Percentiles rank a stretch among this genome's conserved stretches.
Evolutionary conservation across 2,329 filamentous ascomycete genomes (phyloP).

Genomic region (Xylaria sp.): DNA sequence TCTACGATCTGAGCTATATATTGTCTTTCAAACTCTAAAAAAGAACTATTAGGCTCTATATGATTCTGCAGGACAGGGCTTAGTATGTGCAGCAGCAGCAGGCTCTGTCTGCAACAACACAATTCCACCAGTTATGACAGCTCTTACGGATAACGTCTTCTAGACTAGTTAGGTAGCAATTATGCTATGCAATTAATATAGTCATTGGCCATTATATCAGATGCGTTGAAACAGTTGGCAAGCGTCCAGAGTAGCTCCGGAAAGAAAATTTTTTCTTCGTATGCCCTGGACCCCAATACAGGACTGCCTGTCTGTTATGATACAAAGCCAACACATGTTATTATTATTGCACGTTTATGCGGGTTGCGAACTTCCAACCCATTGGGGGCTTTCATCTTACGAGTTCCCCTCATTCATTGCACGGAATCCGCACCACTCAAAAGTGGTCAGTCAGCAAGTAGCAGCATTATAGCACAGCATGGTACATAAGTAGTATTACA

Average conservation of each 20-base stretch:
- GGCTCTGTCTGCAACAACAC: slow-evolving; percentile 11
- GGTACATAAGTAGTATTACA: background rate
- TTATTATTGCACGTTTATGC: slow-evolving; percentile 26
- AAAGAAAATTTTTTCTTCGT: slow-evolving; percentile 22
- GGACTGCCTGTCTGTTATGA: background rate
- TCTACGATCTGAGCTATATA: slow-evolving; percentile 26
- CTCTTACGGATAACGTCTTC: slow-evolving; percentile 4
- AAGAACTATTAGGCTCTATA: background rate
- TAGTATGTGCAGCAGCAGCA: background rate
- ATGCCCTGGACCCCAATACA: slow-evolving; percentile 22
- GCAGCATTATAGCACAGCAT: background rate
- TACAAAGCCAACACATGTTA: background rate
- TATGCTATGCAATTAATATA: slow-evolving; percentile 10
- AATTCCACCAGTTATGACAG: slow-evolving; percentile 5
- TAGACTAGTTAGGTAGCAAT: slow-evolving; percentile 1
- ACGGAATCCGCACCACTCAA: slow-evolving; percentile 6
- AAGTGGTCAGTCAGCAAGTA: background rate
- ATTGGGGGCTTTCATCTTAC: slow-evolving; percentile 14
- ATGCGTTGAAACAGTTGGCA: slow-evolving; percentile 26
- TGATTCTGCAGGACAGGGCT: background rate
- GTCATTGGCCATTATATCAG: background rate
- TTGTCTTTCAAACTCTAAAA: slow-evolving; percentile 7
- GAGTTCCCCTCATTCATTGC: slow-evolving; percentile 5
- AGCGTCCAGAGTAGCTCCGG: background rate
- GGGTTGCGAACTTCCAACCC: slow-evolving; percentile 8